These are phyloP conservation scores for Oenanthe sinensis DNA, from an alignment of 129 eudicot genomes.

Conservation along the genomic window DNA sequence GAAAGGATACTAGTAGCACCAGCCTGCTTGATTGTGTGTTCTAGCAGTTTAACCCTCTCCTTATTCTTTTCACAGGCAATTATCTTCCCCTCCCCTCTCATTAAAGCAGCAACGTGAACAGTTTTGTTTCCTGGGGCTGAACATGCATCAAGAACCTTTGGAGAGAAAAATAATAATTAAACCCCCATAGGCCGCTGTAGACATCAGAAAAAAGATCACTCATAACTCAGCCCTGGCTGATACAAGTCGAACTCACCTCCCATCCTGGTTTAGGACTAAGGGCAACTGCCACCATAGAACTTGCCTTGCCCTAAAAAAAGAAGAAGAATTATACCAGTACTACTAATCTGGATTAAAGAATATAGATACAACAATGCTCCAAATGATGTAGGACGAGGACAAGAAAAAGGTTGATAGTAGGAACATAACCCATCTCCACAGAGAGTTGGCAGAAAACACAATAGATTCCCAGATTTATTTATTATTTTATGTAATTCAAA, in stretches of 20 bases:
- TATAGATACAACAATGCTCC: not conserved
- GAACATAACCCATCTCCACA: not conserved
- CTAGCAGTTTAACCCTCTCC: constrained; percentile 61
- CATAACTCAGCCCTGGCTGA: not conserved
- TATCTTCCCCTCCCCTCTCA: constrained; percentile 77
- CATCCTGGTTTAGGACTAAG: constrained; percentile 87
- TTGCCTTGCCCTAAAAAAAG: constrained; percentile 68
- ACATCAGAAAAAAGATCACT: not conserved
- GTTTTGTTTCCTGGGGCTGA: constrained; percentile 99
- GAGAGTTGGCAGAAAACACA: too few relatives aligned
- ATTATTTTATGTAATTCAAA: not conserved
- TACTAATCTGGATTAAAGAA: not conserved
- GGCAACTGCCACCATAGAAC: constrained; percentile 95
- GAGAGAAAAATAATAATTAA: constrained; percentile 11
- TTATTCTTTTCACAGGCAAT: constrained; percentile 83
- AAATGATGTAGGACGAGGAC: not conserved
- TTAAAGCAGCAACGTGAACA: constrained; percentile 78
- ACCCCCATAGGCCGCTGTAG: not conserved
- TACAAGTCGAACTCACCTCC: constrained; percentile 50
- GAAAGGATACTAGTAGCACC: constrained; percentile 91
- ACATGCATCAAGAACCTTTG: constrained; percentile 95
- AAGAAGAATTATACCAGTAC: not conserved
- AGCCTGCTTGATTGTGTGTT: constrained; percentile 46
- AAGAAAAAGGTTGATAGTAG: not conserved
- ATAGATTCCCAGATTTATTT: not conserved